phyloP scores from a whole-genome alignment of 2,329 filamentous ascomycete genomes.

The Phialophora expanda region DNA sequence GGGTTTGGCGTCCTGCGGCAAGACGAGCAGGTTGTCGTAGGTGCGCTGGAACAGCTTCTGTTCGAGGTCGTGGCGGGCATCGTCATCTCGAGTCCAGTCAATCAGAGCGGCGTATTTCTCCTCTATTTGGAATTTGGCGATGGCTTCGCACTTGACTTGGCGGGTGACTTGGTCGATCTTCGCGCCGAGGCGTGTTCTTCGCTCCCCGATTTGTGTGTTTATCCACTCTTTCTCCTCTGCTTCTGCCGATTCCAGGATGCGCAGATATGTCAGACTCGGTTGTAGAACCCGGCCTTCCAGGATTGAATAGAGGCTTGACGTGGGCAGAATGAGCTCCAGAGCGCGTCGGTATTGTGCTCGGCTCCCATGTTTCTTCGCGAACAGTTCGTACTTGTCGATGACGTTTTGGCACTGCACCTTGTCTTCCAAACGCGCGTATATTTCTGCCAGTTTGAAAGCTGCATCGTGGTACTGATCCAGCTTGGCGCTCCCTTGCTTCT shows the following conservation, averaged over 20 bases:
- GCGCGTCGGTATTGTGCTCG: conserved; percentile 76
- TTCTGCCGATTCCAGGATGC: conserved; percentile 82
- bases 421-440: conserved; percentile 71
- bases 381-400: conserved; percentile 78
- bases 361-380: conserved; percentile 74
- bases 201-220: conserved; percentile 86
- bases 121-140: conserved; percentile 76
- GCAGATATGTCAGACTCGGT: conserved; percentile 79
- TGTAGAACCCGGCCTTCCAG: conserved; percentile 83
- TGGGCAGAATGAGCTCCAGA: conserved; percentile 76
- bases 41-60: conserved; percentile 85
- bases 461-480: conserved; percentile 76
- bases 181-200: conserved; percentile 84
- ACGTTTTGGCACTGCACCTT: conserved; percentile 64
- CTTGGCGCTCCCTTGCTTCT: conserved; percentile 72
- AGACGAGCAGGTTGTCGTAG: conserved; percentile 75
- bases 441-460: conserved; percentile 72
- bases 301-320: conserved; percentile 76
- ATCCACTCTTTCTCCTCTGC: conserved; percentile 85
- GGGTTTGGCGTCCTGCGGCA: conserved; percentile 70
- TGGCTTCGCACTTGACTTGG: conserved; percentile 87
- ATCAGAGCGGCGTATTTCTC: conserved; percentile 80
- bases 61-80: conserved; percentile 80
- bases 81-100: conserved; percentile 88
- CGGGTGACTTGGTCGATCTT: conserved; percentile 79